These are phyloP conservation scores for Cadophora malorum DNA, from an alignment of 2,329 filamentous ascomycete species.

Conservation along the genomic window DNA sequence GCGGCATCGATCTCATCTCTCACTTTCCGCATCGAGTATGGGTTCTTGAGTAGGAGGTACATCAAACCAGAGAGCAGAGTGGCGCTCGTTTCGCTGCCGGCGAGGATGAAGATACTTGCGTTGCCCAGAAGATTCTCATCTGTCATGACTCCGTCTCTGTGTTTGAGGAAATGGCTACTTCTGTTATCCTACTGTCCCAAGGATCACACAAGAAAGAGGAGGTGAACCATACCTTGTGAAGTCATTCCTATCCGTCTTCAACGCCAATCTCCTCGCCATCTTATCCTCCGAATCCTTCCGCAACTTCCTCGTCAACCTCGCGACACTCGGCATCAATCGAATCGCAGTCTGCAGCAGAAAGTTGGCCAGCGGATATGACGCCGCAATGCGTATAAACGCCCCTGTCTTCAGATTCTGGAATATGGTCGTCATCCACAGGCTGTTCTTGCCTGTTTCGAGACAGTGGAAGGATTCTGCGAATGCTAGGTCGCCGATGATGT, in stretches of 20 bases:
- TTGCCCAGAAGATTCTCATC: slow-evolving; percentile 10
- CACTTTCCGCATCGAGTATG: slow-evolving; percentile 43
- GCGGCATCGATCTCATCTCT: slow-evolving; percentile 49
- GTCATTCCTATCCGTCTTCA: slow-evolving; percentile 15
- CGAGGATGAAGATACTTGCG: slow-evolving; percentile 26
- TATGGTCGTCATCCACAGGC: slow-evolving; percentile 33
- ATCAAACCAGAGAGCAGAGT: slow-evolving; percentile 30
- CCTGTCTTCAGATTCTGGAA: slow-evolving; percentile 34
- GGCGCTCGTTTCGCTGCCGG: slow-evolving; percentile 33
- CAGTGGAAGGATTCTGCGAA: slow-evolving; percentile 50
- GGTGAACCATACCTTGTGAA: slow-evolving; percentile 17
- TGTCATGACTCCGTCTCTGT: not conserved
- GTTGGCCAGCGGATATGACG: not conserved
- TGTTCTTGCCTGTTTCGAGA: slow-evolving; percentile 7
- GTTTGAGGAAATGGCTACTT: slow-evolving; percentile 11
- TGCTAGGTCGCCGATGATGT: slow-evolving; percentile 51
- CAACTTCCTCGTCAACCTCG: not conserved
- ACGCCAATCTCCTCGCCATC: not conserved
- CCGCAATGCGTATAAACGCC: not conserved
- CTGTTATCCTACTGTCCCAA: not conserved
- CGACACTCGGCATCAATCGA: not conserved
- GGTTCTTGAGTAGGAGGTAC: slow-evolving; percentile 44
- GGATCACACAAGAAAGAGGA: too few relatives aligned
- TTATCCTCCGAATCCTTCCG: slow-evolving; percentile 16
- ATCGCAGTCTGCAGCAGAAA: not conserved